Conservation (phyloP, 805 yeast species). For the Lipomyces sp. region DNA sequence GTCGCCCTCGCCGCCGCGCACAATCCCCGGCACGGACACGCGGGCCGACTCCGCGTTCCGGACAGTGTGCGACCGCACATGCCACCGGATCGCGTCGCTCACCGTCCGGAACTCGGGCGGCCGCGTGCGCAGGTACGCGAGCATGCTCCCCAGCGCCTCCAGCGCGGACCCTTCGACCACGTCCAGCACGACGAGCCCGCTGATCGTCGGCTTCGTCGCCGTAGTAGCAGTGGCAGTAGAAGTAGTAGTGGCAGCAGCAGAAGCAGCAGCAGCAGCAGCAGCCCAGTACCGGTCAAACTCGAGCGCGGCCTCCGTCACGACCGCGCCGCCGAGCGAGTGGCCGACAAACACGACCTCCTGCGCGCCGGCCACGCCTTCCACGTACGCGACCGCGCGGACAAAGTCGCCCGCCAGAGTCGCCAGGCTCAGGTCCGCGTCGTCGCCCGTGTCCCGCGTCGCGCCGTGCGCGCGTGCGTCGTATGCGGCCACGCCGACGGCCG, state of each 20-base stretch:
- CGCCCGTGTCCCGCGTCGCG: slow-evolving; percentile 37
- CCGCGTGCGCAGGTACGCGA: slow-evolving; percentile 57
- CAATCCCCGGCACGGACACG: slow-evolving; percentile 72
- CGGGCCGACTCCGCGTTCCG: slow-evolving; percentile 60
- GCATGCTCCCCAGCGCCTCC: slow-evolving; percentile 64
- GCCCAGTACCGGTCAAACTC: slow-evolving; percentile 21
- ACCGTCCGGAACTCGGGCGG: slow-evolving; percentile 58
- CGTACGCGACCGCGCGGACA: slow-evolving; percentile 44
- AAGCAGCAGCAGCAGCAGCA: no score
- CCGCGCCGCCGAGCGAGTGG: slow-evolving; percentile 91
- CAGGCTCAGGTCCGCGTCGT: slow-evolving; percentile 44
- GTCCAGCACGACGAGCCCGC: slow-evolving; percentile 78
- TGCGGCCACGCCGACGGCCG: slow-evolving; percentile 58
- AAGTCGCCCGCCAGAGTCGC: slow-evolving; percentile 59
- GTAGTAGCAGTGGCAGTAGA: no score
- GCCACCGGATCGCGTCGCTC: slow-evolving; percentile 77
- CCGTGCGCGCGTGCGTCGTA: slow-evolving; percentile 92
- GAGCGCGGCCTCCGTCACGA: slow-evolving; percentile 55
- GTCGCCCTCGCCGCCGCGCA: slow-evolving; percentile 39
- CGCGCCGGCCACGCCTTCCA: slow-evolving; percentile 34
- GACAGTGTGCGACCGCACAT: slow-evolving; percentile 54
- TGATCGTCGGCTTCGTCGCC: slow-evolving; percentile 35
- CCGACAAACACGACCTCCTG: slow-evolving; percentile 62
- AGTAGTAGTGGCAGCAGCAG: no score
- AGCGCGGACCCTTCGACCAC: slow-evolving; percentile 93